Evolutionary conservation across 176 grass and related monocot species (phyloP), one percentile per base, ranked within the genome.

Genomic region (Musa acuminata): DNA sequence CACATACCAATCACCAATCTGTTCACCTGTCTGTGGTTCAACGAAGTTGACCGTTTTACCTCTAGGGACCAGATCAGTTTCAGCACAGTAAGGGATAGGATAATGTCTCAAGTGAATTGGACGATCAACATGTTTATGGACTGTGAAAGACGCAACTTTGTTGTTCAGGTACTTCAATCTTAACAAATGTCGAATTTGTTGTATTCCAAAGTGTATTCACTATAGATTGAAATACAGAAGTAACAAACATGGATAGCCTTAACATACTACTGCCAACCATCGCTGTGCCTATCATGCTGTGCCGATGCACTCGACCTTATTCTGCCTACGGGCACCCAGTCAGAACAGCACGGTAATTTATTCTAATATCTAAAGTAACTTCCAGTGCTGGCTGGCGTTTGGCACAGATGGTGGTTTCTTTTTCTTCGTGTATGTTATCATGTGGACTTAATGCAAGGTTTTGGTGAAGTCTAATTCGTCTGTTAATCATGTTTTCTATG

Each of bases 1-100:
- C 85, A 98, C 81, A 85, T 91, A 11, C 88, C 88, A 24, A 91
- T 98, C 65, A 98, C 95, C 16, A 89, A 98, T 68, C 78, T 98
- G 48, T 93, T 98, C 84, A 98, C 90, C 26, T 98, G 90, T 75
- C 82, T 94, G 71, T 94, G 95, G 90, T 98, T 98, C 79, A 91
- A 98, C 71, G 90, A 98, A 87, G 90, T 94, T 62, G 95, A 98
- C 78, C 87, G 82, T 63, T 98, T 94, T 82, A 98, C 95, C 16
- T 76, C 88, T 51, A 90, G 90, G 76, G 95, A 98, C 85, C 90
- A 94, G 80, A 75, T 93, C 84, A 98, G 88, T 78, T 98, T 98
- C 77, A 98, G 90, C 72, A 98, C 88, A 1, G 90, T 91, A 69
- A 88, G 94, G 79, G 90, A 98, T 77, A 98, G 89, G 86, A 87